These are phyloP conservation scores for Eucalyptus sideroxylon DNA, from an alignment of 345 rosid species.

Conservation along the genomic window DNA sequence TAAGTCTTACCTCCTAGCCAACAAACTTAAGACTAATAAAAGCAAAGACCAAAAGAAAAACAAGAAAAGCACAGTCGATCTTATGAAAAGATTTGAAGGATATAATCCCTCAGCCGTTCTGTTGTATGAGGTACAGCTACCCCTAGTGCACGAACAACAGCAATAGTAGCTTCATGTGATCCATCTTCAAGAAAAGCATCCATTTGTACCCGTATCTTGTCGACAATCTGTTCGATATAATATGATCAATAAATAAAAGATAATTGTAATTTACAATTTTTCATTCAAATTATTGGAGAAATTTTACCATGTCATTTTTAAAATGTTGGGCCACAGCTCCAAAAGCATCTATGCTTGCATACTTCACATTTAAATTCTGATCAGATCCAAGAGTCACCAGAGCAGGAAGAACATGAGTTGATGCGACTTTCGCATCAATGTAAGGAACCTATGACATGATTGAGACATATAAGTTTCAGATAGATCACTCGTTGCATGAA, in stretches of 20 bases:
- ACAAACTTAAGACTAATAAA: background rate
- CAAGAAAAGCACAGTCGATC: background rate
- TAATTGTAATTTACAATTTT: background rate
- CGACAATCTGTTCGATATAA: slow-evolving; percentile 62
- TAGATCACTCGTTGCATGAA: background rate
- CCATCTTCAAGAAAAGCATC: slow-evolving; percentile 99
- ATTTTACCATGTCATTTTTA: slow-evolving; percentile 71
- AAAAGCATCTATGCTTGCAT: slow-evolving; percentile 95
- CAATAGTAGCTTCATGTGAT: slow-evolving; percentile 88
- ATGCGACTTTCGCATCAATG: slow-evolving; percentile 71
- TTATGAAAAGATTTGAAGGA: slow-evolving; percentile 21
- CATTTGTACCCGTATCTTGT: slow-evolving; percentile 96
- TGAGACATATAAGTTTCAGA: background rate
- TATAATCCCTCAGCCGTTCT: slow-evolving; percentile 83
- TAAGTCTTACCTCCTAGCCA: background rate
- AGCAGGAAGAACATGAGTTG: slow-evolving; percentile 82
- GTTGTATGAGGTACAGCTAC: slow-evolving; percentile 93
- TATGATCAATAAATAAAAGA: background rate
- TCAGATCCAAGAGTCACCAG: slow-evolving; percentile 95
- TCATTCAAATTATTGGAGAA: background rate
- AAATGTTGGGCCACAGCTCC: slow-evolving; percentile 96
- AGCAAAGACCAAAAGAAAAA: background rate
- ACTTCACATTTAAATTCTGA: slow-evolving; percentile 78
- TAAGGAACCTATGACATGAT: slow-evolving; percentile 46
- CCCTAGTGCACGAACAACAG: slow-evolving; percentile 78